These are phyloP conservation scores for Scheffersomyces lignicola DNA, from an alignment of 1,139 yeast species.

Conservation along the genomic window DNA sequence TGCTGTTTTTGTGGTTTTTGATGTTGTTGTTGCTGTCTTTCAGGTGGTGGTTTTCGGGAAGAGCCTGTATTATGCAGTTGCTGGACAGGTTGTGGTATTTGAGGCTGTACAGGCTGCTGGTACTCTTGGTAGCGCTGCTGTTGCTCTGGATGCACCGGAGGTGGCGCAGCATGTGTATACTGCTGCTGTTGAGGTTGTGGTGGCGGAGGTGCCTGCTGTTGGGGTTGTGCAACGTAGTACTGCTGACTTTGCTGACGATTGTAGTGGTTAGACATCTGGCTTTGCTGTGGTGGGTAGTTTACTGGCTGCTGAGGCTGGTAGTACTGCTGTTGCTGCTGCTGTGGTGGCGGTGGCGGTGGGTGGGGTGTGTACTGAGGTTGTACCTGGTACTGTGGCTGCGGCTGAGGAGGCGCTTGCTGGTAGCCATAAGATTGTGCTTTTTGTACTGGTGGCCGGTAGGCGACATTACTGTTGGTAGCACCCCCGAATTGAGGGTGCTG, in stretches of 20 bases:
- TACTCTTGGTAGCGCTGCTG: conserved; percentile 12
- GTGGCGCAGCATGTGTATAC: conserved; percentile 14
- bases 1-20: conserved; percentile 14
- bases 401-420: conserved; percentile 12
- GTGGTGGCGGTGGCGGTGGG: conserved; percentile 11
- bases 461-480: conserved; percentile 13
- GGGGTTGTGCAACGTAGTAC: conserved; percentile 15
- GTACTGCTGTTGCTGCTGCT: conserved; percentile 13
- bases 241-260: conserved; percentile 23
- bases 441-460: conserved; percentile 14
- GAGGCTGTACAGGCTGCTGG: conserved; percentile 16
- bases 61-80: conserved; percentile 5
- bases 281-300: conserved; percentile 13
- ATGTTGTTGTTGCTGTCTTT: conserved; percentile 10
- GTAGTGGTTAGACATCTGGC: too few relatives aligned
- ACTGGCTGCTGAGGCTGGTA: conserved; percentile 7
- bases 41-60: conserved; percentile 15
- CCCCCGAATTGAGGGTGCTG: conserved; percentile 6
- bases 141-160: conserved; percentile 14
- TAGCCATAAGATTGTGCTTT: conserved; percentile 13
- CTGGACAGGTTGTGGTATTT: conserved; percentile 13
- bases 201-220: conserved; percentile 13
- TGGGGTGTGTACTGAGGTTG: conserved; percentile 15
- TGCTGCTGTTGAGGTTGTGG: conserved; percentile 13
- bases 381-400: conserved; percentile 12